A percentile compares a stretch with the other conserved stretches of the same genome.
These are phyloP conservation scores for Penicillium verhagenii DNA, from an alignment of 495 filamentous ascomycete genomes.

Conservation along the genomic window DNA sequence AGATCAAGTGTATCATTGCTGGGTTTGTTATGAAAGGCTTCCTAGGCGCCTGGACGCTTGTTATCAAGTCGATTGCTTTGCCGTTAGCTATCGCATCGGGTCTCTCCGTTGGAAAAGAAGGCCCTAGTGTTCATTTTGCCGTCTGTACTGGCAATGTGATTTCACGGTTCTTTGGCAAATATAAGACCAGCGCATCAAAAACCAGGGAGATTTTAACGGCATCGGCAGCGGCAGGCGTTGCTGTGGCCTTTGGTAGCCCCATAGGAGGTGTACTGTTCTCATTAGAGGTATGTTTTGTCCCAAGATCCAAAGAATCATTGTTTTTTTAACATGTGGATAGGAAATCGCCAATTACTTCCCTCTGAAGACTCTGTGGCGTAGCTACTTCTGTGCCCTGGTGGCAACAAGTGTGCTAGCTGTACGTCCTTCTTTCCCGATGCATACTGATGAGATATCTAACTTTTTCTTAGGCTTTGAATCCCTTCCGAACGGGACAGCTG, in stretches of 20 bases:
- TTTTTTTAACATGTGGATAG: slow-evolving; percentile 30
- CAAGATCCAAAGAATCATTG: not conserved
- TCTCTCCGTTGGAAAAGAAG: slow-evolving; percentile 94
- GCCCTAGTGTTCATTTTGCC: slow-evolving; percentile 95
- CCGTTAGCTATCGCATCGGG: slow-evolving; percentile 94
- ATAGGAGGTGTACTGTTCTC: slow-evolving; percentile 98
- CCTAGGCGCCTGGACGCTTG: slow-evolving; percentile 83
- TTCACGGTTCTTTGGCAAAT: slow-evolving; percentile 88
- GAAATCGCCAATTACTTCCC: slow-evolving; percentile 99
- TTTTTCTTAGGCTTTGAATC: slow-evolving; percentile 73
- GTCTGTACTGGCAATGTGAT: slow-evolving; percentile 98
- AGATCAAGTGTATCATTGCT: slow-evolving; percentile 99
- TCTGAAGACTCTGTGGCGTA: slow-evolving; percentile 95
- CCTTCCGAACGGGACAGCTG: slow-evolving; percentile 94
- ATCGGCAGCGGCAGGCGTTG: slow-evolving; percentile 91
- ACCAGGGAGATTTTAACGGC: slow-evolving; percentile 93
- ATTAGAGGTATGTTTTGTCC: slow-evolving; percentile 59
- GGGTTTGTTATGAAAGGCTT: slow-evolving; percentile 99
- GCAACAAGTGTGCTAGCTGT: slow-evolving; percentile 89
- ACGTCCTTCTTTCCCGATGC: slow-evolving; percentile 20
- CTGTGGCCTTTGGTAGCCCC: slow-evolving; percentile 94
- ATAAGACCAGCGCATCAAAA: slow-evolving; percentile 89
- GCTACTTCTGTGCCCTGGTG: slow-evolving; percentile 96
- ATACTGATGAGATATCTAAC: slow-evolving; percentile 3
- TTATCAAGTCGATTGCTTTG: slow-evolving; percentile 91